Base-by-base conservation (phyloP, 148 eudicot species). In the Heliosperma pusillum region DNA sequence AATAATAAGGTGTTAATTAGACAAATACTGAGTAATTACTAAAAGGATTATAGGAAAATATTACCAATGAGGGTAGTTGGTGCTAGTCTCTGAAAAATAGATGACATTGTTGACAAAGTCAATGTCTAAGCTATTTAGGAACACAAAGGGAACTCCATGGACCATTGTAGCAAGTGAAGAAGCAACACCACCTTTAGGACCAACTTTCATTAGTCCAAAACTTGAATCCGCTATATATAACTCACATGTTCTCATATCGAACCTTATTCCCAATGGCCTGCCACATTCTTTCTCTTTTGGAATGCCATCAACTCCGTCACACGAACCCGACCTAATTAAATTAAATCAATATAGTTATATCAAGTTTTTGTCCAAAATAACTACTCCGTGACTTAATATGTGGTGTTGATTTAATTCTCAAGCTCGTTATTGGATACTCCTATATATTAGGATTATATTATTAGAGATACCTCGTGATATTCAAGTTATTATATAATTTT, bases 261-360 rank as follows among this genome's bases (percentile, higher is more conserved):
- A 79, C 17, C 68, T 76, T 9, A 82, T 16, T 3, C 80, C 82
- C 10, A 75, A 7, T 45, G 84, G 82, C 25, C 82, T 78, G 0
- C 85, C 79, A 59, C 80, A 82, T 13, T 13, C 15, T 36, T 16
- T 61, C 40, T 75, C 76, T 10, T 8, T 11, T 3, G 66, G 75
- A 1, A 45, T 29, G 10, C 22, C n/a, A 12, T 33, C 45, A 0
- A 61, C 5, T n/a, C 78, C 82, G 9, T 78, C 74, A 66, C 85
- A 75, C 19, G 13, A 16, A 10, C 15, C 16, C 21, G 70, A 29
- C 74, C 77, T 74, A 40, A 3, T 17, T 33, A 13, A 40, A 3
- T 17, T 33, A 13, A 36, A 36, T 66, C 19, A 16, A 64, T 3
- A 64, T 29, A 29, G 11, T 10, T 8, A 19, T 1, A 17, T 19